Conservation (phyloP, 2,329 filamentous ascomycete genomes). For the Colletotrichum tofieldiae region DNA sequence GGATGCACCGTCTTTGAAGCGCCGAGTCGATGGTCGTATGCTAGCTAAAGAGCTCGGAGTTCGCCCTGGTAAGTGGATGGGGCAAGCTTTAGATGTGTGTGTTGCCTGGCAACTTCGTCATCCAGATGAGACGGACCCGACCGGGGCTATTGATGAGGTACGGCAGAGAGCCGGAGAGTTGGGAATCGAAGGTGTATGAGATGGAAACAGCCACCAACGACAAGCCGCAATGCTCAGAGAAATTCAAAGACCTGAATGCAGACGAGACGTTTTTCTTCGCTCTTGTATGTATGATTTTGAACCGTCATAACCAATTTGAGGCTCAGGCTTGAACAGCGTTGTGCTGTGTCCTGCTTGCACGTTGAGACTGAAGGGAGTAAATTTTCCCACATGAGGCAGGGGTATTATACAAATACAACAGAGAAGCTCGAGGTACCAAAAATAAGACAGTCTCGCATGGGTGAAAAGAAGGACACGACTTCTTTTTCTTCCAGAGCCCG, state of each 20-base stretch:
- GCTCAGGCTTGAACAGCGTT: background rate
- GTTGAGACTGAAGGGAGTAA: background rate
- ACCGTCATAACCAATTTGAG: no score
- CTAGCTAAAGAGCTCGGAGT: conserved; percentile 78
- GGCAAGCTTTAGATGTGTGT: conserved; percentile 82
- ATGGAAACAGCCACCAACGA: background rate
- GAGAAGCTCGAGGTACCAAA: background rate
- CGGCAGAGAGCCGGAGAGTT: conserved; percentile 66
- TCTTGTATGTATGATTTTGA: background rate
- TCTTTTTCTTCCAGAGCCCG: background rate
- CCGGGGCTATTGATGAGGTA: conserved; percentile 74
- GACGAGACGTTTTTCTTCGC: background rate
- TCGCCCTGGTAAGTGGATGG: conserved; percentile 90
- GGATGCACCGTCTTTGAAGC: conserved; percentile 71
- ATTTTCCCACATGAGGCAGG: background rate
- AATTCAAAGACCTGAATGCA: no score
- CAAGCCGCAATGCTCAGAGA: background rate
- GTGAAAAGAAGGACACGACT: background rate
- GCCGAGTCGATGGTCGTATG: conserved; percentile 81
- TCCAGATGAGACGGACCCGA: conserved; percentile 74
- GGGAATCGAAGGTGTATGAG: conserved; percentile 53
- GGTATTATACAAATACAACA: background rate
- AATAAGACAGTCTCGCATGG: background rate
- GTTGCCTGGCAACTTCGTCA: conserved; percentile 92
- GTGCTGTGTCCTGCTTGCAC: background rate